A percentile compares a stretch with the other conserved stretches of the same genome.
Conservation (phyloP, 169 alveolate genomes). For the Cryptosporidium ryanae region DNA sequence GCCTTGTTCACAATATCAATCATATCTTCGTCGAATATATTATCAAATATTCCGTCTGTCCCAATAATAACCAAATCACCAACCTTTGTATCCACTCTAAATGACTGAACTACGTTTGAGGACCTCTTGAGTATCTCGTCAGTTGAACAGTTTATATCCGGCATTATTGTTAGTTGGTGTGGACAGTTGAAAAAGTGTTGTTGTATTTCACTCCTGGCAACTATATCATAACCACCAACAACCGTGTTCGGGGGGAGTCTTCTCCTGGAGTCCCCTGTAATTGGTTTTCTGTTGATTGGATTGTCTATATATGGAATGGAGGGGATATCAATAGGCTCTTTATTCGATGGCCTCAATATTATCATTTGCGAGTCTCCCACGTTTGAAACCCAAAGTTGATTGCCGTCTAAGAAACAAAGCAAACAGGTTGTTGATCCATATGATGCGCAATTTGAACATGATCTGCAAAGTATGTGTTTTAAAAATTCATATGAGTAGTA, state of each 20-base stretch:
- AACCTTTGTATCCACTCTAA: constrained; percentile 77
- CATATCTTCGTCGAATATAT: constrained; percentile 84
- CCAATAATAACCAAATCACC: constrained; percentile 85
- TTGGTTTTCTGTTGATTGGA: constrained; percentile 47
- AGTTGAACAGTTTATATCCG: constrained; percentile 78
- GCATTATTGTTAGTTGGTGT: constrained; percentile 84
- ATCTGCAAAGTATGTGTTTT: constrained; percentile 76
- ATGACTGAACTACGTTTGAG: constrained; percentile 76
- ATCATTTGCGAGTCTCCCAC: constrained; percentile 81
- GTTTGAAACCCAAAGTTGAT: constrained; percentile 78
- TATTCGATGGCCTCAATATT: constrained; percentile 71
- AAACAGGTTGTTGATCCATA: constrained; percentile 82
- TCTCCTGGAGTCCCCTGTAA: constrained; percentile 66
- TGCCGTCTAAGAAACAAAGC: constrained; percentile 76
- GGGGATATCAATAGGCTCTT: constrained; percentile 26
- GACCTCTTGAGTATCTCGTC: constrained; percentile 76
- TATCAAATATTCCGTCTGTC: constrained; percentile 87
- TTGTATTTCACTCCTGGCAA: constrained; percentile 80
- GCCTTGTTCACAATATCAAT: constrained; percentile 78
- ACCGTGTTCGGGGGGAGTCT: constrained; percentile 26
- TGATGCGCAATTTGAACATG: constrained; percentile 77
- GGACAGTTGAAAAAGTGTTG: constrained; percentile 86
- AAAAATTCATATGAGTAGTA: constrained; percentile 60
- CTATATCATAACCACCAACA: constrained; percentile 76
- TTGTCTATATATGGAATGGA: constrained; percentile 47